phyloP scores from a whole-genome alignment of 805 yeast species.

The Saturnispora mendoncae region DNA sequence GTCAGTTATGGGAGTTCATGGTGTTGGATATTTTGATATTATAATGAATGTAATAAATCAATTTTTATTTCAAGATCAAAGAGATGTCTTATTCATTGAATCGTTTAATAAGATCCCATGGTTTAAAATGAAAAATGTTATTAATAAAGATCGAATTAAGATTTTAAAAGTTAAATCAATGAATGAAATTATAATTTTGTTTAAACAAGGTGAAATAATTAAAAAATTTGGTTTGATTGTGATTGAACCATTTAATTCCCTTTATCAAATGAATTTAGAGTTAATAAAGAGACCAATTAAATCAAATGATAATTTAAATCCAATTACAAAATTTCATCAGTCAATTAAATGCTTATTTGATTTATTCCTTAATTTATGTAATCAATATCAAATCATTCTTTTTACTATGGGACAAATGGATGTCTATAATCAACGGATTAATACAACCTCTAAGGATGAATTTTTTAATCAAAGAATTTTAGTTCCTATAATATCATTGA shows the following conservation, averaged over 20 bases:
- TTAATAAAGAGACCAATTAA: constrained; percentile 7
- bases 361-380: constrained; percentile 2
- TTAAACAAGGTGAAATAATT: constrained; percentile 16
- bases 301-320: constrained; percentile 16
- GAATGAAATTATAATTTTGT: constrained; percentile 17
- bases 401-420: constrained; percentile 26
- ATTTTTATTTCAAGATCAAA: not conserved
- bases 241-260: constrained; percentile 23
- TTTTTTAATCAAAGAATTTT: constrained; percentile 24
- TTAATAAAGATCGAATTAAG: constrained; percentile 11
- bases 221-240: constrained; percentile 18
- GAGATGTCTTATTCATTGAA: constrained; percentile 15
- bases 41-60: constrained; percentile 11
- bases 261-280: constrained; percentile 17
- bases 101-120: constrained; percentile 21
- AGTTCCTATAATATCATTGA: constrained; percentile 26
- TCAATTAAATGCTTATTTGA: constrained; percentile 16
- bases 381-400: constrained; percentile 12
- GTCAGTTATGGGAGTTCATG: constrained; percentile 20
- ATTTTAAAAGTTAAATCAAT: constrained; percentile 15
- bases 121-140: constrained; percentile 16
- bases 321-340: constrained; percentile 17
- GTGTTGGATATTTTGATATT: constrained; percentile 24
- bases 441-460: not conserved
- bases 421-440: constrained; percentile 18